Evolutionary conservation across 2,329 filamentous ascomycete species (phyloP), one percentile per base, ranked within the genome.

Genomic region (Trichoderma sp.): DNA sequence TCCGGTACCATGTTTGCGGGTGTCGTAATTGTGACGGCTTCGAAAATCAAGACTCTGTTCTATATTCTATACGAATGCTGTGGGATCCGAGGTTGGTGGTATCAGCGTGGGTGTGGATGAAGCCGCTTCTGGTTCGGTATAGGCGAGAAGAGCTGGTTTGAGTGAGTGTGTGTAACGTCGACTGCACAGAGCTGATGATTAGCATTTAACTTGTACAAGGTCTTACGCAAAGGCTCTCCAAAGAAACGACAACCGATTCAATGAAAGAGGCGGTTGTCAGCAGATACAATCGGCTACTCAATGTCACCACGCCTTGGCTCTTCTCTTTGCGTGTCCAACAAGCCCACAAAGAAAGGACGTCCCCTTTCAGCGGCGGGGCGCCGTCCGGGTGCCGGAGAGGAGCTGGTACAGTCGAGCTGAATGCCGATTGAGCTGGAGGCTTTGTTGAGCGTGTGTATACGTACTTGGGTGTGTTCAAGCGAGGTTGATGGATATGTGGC

Each of bases 1-100:
- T 85, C 82, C 70, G 78, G 79, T 76, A 82, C 78, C 73, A 80
- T 82, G 29, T 66, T 54, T 66, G 50, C 25, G 25, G 59, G 3
- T 63, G 45, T 29, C 15, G 32, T n/a, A 22, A 63, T 15, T 52
- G 50, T 52, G 17, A 9, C 45, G 22, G 13, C 45, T 29, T 29
- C 32, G 29, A 27, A 27, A 29, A 25, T 53, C 59, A 22, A 63
- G 15, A 25, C 3, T 59, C 50, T 53, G n/a, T 63, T 65, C 37
- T 64, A 64, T 64, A 32, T 39, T 54, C 12, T 39, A 37, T 32
- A 34, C 2, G 9, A 17, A n/a, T 19, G 60, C 15, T 64, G 17
- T 42, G 13, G 48, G 19, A 15, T 39, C 22, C 22, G 59, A 39
- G 10, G 45, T 45, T 32, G 60, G 25, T 32, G 12, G 10, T 54